These are phyloP conservation scores for Scenedesmus sp. DNA, from an alignment of 163 green algal genomes.

Conservation along the genomic window DNA sequence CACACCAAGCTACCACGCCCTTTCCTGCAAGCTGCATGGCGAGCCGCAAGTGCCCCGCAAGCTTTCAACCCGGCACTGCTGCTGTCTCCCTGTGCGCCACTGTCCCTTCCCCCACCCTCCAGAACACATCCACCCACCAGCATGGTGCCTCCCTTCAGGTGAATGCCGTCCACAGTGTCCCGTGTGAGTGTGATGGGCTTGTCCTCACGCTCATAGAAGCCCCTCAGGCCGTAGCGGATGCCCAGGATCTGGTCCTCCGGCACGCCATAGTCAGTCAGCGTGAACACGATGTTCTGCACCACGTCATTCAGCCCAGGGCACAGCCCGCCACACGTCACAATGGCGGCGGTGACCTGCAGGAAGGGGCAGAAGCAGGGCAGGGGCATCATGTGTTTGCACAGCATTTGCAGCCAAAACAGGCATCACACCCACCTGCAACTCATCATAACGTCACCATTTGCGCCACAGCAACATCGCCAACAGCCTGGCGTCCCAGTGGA, in stretches of 20 bases:
- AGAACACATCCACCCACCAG: conserved; percentile 55
- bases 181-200: conserved; percentile 88
- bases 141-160: conserved; percentile 91
- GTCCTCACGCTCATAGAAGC: conserved; percentile 89
- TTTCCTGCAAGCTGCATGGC: not conserved
- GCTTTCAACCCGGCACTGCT: not conserved
- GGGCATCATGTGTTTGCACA: not conserved
- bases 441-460: not conserved
- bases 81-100: not conserved
- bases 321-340: conserved; percentile 97
- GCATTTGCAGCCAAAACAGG: not conserved
- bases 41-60: not conserved
- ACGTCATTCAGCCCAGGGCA: conserved; percentile 99
- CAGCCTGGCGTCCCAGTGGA: not conserved
- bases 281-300: conserved; percentile 87
- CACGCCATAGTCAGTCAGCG: conserved; percentile 85
- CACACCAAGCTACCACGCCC: too few species aligned
- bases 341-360: conserved; percentile 87
- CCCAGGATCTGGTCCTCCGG: conserved; percentile 87
- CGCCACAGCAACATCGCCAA: too few species aligned
- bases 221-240: conserved; percentile 90
- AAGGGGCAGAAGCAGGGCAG: not conserved
- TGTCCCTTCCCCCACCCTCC: not conserved
- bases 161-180: conserved; percentile 90
- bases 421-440: too few species aligned